A percentile compares a stretch with the other conserved stretches of the same genome.
Evolutionary conservation across 257 asterid genomes (phyloP).

Genomic region (Gentiana macrophylla): DNA sequence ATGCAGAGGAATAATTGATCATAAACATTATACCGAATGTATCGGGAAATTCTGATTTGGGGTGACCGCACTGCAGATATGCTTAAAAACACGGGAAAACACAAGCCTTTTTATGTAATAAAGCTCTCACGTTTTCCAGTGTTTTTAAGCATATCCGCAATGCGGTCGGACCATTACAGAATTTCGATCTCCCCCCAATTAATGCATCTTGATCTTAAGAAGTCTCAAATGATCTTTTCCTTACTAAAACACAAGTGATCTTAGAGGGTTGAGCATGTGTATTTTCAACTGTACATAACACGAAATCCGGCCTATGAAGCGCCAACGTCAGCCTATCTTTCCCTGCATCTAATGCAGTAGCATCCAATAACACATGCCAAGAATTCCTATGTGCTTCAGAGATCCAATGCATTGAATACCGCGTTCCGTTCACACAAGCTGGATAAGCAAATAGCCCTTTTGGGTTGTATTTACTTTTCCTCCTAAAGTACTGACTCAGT

Average conservation of each 20-base stretch:
- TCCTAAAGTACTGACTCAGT: constrained; percentile 59
- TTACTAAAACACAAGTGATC: constrained; percentile 53
- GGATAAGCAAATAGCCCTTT: constrained; percentile 72
- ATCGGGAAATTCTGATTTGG: too few relatives aligned
- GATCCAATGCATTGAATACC: constrained; percentile 79
- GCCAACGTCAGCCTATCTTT: constrained; percentile 44
- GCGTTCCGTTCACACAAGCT: constrained; percentile 24
- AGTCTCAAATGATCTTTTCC: constrained; percentile 51
- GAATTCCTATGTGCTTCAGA: constrained; percentile 69
- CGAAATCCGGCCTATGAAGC: constrained; percentile 66
- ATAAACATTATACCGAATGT: too few relatives aligned
- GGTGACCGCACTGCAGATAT: too few relatives aligned
- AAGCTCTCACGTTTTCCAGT: too few relatives aligned
- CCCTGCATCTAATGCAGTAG: constrained; percentile 31
- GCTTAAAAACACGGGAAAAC: too few relatives aligned
- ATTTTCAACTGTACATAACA: constrained; percentile 38
- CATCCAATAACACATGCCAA: constrained; percentile 71
- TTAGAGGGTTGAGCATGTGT: constrained; percentile 39
- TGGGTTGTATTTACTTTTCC: constrained; percentile 51
- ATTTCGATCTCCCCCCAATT: too few relatives aligned
- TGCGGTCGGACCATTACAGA: too few relatives aligned
- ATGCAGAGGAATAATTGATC: too few relatives aligned
- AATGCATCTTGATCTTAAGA: too few relatives aligned
- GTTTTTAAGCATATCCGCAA: too few relatives aligned
- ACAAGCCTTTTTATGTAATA: too few relatives aligned